Percentiles rank a stretch among this genome's conserved stretches.
Evolutionary conservation across 176 grass and related monocot genomes (phyloP).

Genomic region (Eragrostis curvula): DNA sequence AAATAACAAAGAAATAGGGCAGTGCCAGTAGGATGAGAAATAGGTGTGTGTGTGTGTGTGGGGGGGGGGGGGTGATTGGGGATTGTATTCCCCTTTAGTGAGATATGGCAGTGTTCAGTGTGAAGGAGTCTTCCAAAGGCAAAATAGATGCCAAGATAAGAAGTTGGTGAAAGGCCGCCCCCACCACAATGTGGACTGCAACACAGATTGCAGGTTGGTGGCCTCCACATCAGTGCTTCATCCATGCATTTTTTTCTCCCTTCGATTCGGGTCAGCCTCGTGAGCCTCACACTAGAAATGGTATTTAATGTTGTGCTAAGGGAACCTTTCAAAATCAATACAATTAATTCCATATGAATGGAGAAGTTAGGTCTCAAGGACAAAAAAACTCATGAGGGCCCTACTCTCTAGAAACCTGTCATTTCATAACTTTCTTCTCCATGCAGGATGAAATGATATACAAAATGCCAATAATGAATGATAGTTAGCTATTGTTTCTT

Average conservation of each 20-base stretch:
- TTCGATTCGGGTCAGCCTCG: slow-evolving; percentile 23
- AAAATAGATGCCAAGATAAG: slow-evolving; percentile 39
- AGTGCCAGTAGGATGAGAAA: not conserved
- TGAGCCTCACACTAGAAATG: slow-evolving; percentile 23
- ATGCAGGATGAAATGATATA: slow-evolving; percentile 4
- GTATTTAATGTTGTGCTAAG: slow-evolving; percentile 38
- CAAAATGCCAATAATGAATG: not conserved
- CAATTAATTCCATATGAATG: slow-evolving; percentile 44
- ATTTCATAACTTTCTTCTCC: slow-evolving; percentile 8
- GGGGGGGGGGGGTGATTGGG: not conserved
- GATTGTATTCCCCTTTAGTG: slow-evolving; percentile 15
- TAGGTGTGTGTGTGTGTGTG: no score
- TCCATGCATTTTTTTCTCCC: slow-evolving; percentile 9
- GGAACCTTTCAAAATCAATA: slow-evolving; percentile 31
- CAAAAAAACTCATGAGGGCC: slow-evolving; percentile 34
- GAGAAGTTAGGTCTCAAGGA: slow-evolving; percentile 57
- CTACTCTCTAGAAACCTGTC: slow-evolving; percentile 28
- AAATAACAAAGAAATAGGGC: not conserved
- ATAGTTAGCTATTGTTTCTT: not conserved
- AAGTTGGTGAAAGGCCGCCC: slow-evolving; percentile 24
- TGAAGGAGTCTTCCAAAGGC: slow-evolving; percentile 19
- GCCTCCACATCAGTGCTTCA: slow-evolving; percentile 44
- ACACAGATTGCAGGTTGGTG: slow-evolving; percentile 42
- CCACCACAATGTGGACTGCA: slow-evolving; percentile 39
- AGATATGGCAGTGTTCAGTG: slow-evolving; percentile 22